phyloP scores from a whole-genome alignment of 768 basidiomycete genomes.

The Clitopilus passeckerianus region DNA sequence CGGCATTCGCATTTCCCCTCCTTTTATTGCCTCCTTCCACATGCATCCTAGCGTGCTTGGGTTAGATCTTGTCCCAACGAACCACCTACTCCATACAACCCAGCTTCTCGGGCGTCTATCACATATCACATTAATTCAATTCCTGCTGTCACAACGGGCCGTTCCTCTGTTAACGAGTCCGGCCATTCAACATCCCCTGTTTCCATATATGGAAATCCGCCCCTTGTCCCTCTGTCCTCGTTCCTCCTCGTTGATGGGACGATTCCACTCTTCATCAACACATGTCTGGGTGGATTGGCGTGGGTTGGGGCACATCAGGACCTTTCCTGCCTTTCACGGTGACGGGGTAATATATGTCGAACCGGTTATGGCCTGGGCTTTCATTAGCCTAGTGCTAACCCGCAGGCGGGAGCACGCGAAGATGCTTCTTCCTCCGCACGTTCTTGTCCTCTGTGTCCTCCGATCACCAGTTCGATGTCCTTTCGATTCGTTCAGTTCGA shows the following conservation, averaged over 20 bases:
- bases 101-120: neutral
- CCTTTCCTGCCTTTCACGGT: neutral
- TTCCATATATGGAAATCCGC: neutral
- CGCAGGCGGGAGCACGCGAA: neutral
- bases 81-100: neutral
- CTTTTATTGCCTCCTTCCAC: neutral
- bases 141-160: neutral
- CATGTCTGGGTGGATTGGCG: neutral
- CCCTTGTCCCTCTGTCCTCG: neutral
- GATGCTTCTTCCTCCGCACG: neutral
- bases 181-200: conserved; percentile 7
- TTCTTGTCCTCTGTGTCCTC: neutral
- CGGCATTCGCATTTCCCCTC: neutral
- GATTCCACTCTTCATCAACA: neutral
- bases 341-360: neutral
- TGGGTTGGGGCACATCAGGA: no score
- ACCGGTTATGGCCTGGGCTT: neutral
- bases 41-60: neutral
- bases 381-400: neutral
- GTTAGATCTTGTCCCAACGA: neutral
- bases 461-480: neutral
- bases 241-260: neutral
- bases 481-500: neutral
- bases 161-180: conserved; percentile 1
- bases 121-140: neutral